Evolutionary conservation across 2,329 filamentous ascomycete genomes (phyloP), one percentile per base, ranked within the genome.

Genomic region (Alternaria gaisen): DNA sequence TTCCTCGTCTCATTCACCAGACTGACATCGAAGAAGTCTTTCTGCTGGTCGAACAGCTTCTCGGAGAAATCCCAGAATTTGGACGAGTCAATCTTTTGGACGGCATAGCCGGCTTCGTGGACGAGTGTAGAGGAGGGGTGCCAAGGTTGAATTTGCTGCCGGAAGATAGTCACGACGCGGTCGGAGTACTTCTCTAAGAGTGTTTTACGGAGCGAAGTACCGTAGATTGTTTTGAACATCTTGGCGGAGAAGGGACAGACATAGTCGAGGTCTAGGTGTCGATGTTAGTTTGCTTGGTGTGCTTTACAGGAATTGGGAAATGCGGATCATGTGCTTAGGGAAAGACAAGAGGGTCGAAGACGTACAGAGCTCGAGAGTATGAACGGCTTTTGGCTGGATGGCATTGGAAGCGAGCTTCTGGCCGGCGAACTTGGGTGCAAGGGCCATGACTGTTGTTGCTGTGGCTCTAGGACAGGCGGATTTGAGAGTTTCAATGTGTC

Each of bases 61-160:
- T 84, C 84, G 78, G 88, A 91, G 79, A 94, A 97, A 16, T 85
- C 83, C 88, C 90, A 97, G 85, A 96, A 98, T 67, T 88, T 88
- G 18, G 84, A 83, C 0, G 91, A 90, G 3, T 87, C 83, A 7
- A 92, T 79, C 53, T 86, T 86, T 69, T 94, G 85, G 1, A 97
- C 92, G 3, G 93, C 94, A 32, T 93, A 86, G 4, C 84, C 94
- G 32, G 93, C 91, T 85, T 98, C 94, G 82, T 94, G 92, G 57
- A 87, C 84, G 28, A 84, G 78, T 0, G 81, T 84, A 0, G 76
- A 93, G 20, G 91, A 93, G 2, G 94, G 94, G 81, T 98, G 94
- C 94, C 94, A 97, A 14, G 93, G 93, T 82, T 97, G 93, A 72
- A 97, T 88, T 77, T 97, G 93, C 77, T 94, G 94, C 51, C 94